These are phyloP conservation scores for Allium sativum DNA, from an alignment of 106 monocot species.

Conservation along the genomic window DNA sequence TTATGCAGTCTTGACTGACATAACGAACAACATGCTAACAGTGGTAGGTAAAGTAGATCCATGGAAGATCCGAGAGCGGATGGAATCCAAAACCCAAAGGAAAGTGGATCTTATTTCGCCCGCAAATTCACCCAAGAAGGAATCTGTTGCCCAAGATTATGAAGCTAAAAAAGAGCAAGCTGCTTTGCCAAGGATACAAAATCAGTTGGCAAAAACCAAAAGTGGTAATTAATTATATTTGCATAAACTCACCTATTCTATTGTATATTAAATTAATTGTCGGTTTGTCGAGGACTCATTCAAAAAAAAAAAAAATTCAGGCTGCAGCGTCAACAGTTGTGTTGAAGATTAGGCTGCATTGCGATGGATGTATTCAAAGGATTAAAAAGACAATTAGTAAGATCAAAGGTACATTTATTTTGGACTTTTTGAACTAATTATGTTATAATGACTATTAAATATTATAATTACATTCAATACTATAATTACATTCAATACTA, in stretches of 20 bases:
- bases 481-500: too few relatives aligned
- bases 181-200: slow-evolving; percentile 14
- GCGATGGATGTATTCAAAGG: slow-evolving; percentile 57
- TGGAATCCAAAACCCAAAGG: slow-evolving; percentile 51
- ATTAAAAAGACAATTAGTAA: slow-evolving; percentile 40
- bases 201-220: slow-evolving; percentile 25
- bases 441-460: too few relatives aligned
- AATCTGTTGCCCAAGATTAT: too few relatives aligned
- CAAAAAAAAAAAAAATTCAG: too few relatives aligned
- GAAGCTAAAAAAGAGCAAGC: slow-evolving; percentile 11
- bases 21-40: slow-evolving; percentile 29
- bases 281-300: too few relatives aligned
- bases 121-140: slow-evolving; percentile 11
- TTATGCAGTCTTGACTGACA: slow-evolving; percentile 19
- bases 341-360: slow-evolving; percentile 63
- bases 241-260: too few relatives aligned
- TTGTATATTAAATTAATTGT: too few relatives aligned
- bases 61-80: slow-evolving; percentile 30
- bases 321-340: slow-evolving; percentile 32
- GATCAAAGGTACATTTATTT: slow-evolving; percentile 44
- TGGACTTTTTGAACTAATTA: too few relatives aligned
- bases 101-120: slow-evolving; percentile 61
- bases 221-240: slow-evolving; percentile 1
- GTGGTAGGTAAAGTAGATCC: slow-evolving; percentile 63
- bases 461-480: too few relatives aligned